phyloP scores from a whole-genome alignment of 345 rosid species.

The Cardamine resedifolia region DNA sequence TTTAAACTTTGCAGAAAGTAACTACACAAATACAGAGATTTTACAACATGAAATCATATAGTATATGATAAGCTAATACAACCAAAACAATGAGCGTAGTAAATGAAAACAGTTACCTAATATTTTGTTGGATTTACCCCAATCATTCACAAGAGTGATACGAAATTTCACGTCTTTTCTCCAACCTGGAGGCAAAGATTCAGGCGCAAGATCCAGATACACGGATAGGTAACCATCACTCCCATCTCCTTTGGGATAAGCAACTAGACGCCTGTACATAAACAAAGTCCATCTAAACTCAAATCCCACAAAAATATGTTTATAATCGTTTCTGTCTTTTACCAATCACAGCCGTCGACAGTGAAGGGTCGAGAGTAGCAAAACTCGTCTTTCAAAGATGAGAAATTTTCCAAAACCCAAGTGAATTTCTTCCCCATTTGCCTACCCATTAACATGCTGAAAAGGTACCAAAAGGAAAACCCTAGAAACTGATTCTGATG shows the following conservation, averaged over 20 bases:
- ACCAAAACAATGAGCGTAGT: background rate
- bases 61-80: no score
- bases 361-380: background rate
- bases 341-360: background rate
- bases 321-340: background rate
- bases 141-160: background rate
- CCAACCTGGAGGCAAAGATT: background rate
- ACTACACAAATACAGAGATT: no score
- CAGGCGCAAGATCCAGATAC: background rate
- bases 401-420: background rate
- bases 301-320: background rate
- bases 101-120: background rate
- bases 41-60: no score
- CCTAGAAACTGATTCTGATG: background rate
- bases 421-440: background rate
- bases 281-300: background rate
- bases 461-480: background rate
- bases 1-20: background rate
- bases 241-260: background rate
- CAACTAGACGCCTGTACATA: background rate
- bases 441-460: background rate
- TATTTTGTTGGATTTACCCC: background rate
- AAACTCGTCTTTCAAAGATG: background rate
- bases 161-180: background rate
- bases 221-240: background rate